Base-by-base conservation (phyloP, 805 yeast genomes). In the Yarrowia deformans region DNA sequence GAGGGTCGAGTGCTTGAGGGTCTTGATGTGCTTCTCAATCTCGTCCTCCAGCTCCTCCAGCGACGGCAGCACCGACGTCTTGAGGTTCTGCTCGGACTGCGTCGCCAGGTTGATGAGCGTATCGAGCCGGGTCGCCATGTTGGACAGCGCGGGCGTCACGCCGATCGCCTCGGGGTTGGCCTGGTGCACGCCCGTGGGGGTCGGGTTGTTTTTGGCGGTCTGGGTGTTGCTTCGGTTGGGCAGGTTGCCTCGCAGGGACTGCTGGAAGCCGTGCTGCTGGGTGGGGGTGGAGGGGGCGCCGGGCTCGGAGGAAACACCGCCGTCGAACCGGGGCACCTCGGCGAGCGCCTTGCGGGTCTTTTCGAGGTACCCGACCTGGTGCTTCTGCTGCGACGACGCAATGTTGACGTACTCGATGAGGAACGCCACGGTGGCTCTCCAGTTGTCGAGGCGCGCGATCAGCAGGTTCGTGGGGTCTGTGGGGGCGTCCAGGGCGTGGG, bases 21-120 rank as follows among this genome's bases (percentile, higher is more conserved):
- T 80, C 74, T 82, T 83, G 75, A 78, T 88, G 72, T 91, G 90
- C 75, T 84, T 81, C 84, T 94, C 94, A 55, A 85, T 73, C 68
- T 83, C 85, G 10, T 74, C 75, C 37, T 74, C 72, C 18, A 83
- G 74, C 34, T 79, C 77, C 58, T 81, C 84, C 63, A 85, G 74
- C 64, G 80, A 82, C 8, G 87, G 87, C 13, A 82, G 66, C 13
- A 83, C 77, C 34, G 79, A 77, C 8, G 76, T 63, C 71, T 75
- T 78, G 70, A 83, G 74, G 67, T 80, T 73, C 45, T 72, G 74
- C 70, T 81, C 85, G n/a, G 81, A 77, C 54, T 83, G 83, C 5
- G 69, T 67, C 10, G 83, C 77, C 52, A 79, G 76, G 63, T 75
- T 77, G 66, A 78, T 72, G 39, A 81, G 72, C 13, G 69, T 71